Evolutionary conservation across 352 stramenopile species (phyloP), one percentile per base, ranked within the genome.

Genomic region (Sclerospora graminicola): DNA sequence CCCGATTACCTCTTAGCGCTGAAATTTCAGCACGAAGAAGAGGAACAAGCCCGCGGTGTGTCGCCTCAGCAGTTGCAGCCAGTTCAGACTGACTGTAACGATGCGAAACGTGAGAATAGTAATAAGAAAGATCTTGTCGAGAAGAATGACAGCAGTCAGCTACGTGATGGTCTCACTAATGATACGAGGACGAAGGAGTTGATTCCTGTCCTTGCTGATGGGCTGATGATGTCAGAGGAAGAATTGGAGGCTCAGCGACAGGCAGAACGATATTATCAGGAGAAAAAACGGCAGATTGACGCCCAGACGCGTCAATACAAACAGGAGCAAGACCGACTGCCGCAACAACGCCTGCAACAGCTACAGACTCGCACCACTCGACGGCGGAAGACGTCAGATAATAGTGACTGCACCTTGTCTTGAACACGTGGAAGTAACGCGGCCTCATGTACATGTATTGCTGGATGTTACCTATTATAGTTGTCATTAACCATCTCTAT

Each of bases 11-110:
- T 87, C 6, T 40, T 91, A 6, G 82, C 82, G 0, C 51, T 90
- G 27, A 72, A 63, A 19, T 59, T 92, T 2, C 80, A 89, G 41
- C 61, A 84, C 33, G 74, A 94, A 64, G 80, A 94, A 54, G 72
- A 92, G 21, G 66, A 51, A 23, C 48, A 41, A 8, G 48, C 44
- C 4, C 48, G 54, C 36, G 48, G 48, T 16, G 37, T 42, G 34
- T 60, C 48, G 8, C 33, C 55, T 45, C 48, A 32, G 36, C 15
- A 46, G 16, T 7, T 63, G 37, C n/a, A n/a, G n/a, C 28, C 44
- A n/a, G 44, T 49, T 18, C 45, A 30, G 33, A 42, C 37, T n/a
- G 31, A 26, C 7, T 38, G 36, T 27, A 53, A 41, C 28, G 23
- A 19, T n/a, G 29, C n/a, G 10, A 24, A 46, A 27, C 3, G 6